Base-by-base conservation (phyloP, 2,329 filamentous ascomycete genomes). In the Penicillium sp. region DNA sequence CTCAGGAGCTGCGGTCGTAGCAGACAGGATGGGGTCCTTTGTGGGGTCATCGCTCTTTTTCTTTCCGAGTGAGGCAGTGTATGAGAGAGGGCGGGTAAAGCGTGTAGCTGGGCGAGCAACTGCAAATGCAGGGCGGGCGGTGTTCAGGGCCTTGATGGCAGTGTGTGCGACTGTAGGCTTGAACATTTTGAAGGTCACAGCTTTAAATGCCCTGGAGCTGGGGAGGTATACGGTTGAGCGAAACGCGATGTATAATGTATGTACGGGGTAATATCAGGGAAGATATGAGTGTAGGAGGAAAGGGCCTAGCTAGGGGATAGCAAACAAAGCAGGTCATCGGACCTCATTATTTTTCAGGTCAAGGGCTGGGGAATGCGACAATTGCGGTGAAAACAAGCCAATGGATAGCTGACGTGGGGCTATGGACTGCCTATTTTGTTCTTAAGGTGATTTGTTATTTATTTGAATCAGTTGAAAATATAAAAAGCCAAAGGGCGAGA, bases 1-100 rank as follows among this genome's bases (percentile, higher is more conserved):
- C 15, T 58, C 54, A 0, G 62, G 63, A 9, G 68, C 66, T 17
- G 60, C 61, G 17, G 62, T 64, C 13, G 64, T 68, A 9, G 64
- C 61, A 6, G 59, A 40, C 2, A 59, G 26, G 2, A 61, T 24
- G 2, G 60, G 60, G 32, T 68, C 61, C 6, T 64, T 61, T 43
- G 59, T 54, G 21, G 53, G 46, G 33, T 60, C 58, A 26, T 63
- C 47, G 9, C 61, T 55, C 33, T 63, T 57, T 24, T 64, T 58
- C 15, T 61, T 61, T 52, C 47, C 43, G 38, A 62, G 60, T 22
- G 55, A 22, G 28, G 56, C 32, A 0, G 68, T 68, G 21, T 53
- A 63, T 6, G 67, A 68, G 45, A 71, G 56, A 12, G 56, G 48
- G 2, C 67, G 64, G 34, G 49, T 43, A 44, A 57, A 59, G 3